Base-by-base conservation (phyloP, 192 early-diverging fungal genomes). In the Mortierella antarctica region DNA sequence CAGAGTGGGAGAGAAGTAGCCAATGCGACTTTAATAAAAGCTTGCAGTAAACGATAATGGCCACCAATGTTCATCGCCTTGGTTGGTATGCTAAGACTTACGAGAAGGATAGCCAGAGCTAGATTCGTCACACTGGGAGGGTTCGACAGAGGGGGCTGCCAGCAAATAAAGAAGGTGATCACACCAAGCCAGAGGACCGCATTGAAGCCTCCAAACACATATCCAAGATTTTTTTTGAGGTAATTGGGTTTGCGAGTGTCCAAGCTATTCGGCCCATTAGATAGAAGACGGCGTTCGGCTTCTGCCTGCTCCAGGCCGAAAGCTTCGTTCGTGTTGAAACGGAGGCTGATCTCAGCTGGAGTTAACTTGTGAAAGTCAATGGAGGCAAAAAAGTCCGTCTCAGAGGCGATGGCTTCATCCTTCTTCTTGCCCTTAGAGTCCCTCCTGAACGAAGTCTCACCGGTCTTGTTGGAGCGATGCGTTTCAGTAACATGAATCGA, bases 201-300 rank as follows among this genome's bases (percentile, higher is more conserved):
- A 57, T 92, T 90, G 64, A 95, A 95, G 0, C 93, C 93, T 63
- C 92, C 89, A 82, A 92, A 91, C 47, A 93, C 55, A 57, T 89
- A 91, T 0, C 67, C 46, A 44, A 88, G 57, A 5, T 86, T 48
- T 73, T 87, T 89, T 18, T 74, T 63, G 18, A 73, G 0, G 55
- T 74, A 82, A 48, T 87, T 86, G 47, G 66, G 82, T 17, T 78
- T 65, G 55, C 81, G 82, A 5, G 74, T 76, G 20, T 69, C 74
- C 12, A 89, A 70, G 1, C 61, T 57, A 53, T 89, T 87, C 11
- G 85, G 84, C n/a, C 86, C 86, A 46, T 86, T 71, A 45, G 64
- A 52, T 12, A 47, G 55, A 14, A 83, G 52, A 15, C 87, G 77
- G 2, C 73, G 70, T 0, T 59, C 46, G 20, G 76, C 82, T 21